Base-by-base conservation (phyloP, 163 green algal species). In the Chloromonas sp. region DNA sequence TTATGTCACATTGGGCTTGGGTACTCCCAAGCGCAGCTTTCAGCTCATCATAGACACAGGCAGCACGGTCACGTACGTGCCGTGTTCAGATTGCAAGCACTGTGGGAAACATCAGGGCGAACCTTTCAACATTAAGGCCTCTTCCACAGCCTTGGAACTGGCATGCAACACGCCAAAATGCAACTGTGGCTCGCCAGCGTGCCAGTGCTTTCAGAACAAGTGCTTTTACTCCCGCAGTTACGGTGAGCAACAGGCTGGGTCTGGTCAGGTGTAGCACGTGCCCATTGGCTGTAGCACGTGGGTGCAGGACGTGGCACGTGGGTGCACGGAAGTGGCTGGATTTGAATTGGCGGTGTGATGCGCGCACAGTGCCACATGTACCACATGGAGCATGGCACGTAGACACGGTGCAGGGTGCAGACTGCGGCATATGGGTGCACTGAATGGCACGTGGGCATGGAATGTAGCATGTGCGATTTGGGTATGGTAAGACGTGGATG, bases 1-100 rank as follows among this genome's bases (percentile, higher is more conserved):
- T 66, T 98, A 98, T 74, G 92, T 92, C 0, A 93, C 86, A 0
- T 61, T 99, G 1, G 85, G 86, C 14, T 82, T 99, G 14, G 96
- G 96, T 60, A 98, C 93, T 0, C 96, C 96, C 0, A 74, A 92
- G 0, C 87, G 89, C 14, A 83, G 86, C 2, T 99, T 98, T 85
- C 87, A 87, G 1, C 89, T 98, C 1, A 98, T 99, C 82, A 95
- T 99, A 8, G 96, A 99, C 89, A 99, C 96, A 0, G 96, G 96
- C 70, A 97, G 92, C 89, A 99, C 95, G 1, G 96, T 99, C 78
- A 98, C 95, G 0, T 99, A 98, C 87, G 93, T 99, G 3, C 94
- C 95, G 0, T 98, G 95, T 86, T 85, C 91, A 11, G 87, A 81
- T 5, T 99, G 96, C 79, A 79, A 61, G 1, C 83, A 91, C 57